Evolutionary conservation across 2,329 filamentous ascomycete species (phyloP).

Genomic region (Septoria petroselini): DNA sequence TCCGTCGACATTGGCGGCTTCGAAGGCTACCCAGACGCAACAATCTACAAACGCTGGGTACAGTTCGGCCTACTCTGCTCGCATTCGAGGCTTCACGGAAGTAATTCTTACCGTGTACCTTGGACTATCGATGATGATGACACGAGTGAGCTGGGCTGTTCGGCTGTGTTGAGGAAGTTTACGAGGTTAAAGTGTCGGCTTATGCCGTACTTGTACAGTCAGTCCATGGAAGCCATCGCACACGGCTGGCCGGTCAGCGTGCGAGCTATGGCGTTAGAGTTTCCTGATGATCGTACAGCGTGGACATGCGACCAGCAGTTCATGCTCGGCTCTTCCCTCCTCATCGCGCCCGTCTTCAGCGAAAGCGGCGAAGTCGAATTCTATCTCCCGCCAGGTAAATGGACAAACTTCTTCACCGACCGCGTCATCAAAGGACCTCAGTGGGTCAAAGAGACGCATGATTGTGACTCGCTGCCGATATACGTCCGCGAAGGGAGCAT

Average conservation of each 20-base stretch:
- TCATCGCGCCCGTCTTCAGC: constrained; percentile 63
- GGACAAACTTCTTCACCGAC: constrained; percentile 51
- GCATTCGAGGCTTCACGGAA: constrained; percentile 68
- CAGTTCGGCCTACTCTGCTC: constrained; percentile 70
- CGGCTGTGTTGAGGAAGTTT: constrained; percentile 54
- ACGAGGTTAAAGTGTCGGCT: constrained; percentile 54
- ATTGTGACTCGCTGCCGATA: constrained; percentile 42
- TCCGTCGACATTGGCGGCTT: constrained; percentile 70
- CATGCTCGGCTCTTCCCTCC: constrained; percentile 64
- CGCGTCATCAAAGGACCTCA: constrained; percentile 43
- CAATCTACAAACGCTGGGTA: constrained; percentile 76
- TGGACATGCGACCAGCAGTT: constrained; percentile 70
- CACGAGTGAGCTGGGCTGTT: constrained; percentile 47
- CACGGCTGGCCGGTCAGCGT: constrained; percentile 60
- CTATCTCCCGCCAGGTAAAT: constrained; percentile 53
- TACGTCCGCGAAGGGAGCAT: constrained; percentile 43
- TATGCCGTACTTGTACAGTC: constrained; percentile 58
- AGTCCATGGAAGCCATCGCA: constrained; percentile 50
- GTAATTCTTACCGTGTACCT: constrained; percentile 68
- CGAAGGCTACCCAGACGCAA: constrained; percentile 59
- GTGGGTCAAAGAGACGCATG: constrained; percentile 46
- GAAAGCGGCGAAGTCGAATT: too few relatives aligned
- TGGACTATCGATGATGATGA: constrained; percentile 68
- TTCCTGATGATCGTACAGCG: constrained; percentile 65
- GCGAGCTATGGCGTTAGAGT: constrained; percentile 66